phyloP scores from a whole-genome alignment of 148 eudicot species.

The Talinum fruticosum region DNA sequence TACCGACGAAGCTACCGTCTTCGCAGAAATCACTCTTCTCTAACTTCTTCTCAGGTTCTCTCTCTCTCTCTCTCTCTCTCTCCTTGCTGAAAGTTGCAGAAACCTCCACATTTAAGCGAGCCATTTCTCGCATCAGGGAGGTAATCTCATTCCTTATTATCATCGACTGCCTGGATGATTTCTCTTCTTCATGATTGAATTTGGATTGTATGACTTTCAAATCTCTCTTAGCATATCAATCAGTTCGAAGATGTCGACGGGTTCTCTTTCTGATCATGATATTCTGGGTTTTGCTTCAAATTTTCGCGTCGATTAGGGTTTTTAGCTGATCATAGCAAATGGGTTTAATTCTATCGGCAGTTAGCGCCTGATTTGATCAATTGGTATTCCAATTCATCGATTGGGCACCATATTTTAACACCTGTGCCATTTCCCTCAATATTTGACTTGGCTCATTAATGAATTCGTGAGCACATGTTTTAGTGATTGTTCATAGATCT shows the following conservation, averaged over 20 bases:
- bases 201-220: background rate
- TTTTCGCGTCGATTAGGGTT: background rate
- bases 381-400: background rate
- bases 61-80: background rate
- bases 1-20: background rate
- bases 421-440: background rate
- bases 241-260: background rate
- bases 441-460: background rate
- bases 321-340: background rate
- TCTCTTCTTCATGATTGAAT: background rate
- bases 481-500: background rate
- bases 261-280: background rate
- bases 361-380: background rate
- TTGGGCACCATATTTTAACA: background rate
- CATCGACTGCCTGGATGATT: background rate
- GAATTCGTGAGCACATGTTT: background rate
- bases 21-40: background rate
- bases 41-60: slow-evolving; percentile 2
- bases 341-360: background rate
- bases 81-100: too few relatives aligned
- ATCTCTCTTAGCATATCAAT: background rate
- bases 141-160: background rate
- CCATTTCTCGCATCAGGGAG: background rate
- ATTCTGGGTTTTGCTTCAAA: background rate
- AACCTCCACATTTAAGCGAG: background rate